These are phyloP conservation scores for Tolypocladium ovalisporum DNA, from an alignment of 2,329 filamentous ascomycete genomes.

Conservation along the genomic window DNA sequence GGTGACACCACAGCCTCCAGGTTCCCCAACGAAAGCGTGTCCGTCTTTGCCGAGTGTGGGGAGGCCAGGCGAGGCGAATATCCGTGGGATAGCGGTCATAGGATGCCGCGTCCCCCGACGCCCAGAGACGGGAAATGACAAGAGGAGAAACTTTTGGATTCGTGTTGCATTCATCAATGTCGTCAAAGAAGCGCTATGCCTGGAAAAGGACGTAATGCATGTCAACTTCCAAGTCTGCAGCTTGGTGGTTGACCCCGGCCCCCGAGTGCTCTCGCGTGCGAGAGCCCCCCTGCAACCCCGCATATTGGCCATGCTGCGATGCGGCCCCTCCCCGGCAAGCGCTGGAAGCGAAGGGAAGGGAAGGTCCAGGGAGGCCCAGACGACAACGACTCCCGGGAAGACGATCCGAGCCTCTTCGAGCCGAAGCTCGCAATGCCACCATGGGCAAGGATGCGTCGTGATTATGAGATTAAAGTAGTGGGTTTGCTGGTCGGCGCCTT, in stretches of 20 bases:
- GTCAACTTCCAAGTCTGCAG: background rate
- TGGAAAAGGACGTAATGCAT: background rate
- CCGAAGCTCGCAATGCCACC: background rate
- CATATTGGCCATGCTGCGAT: constrained; percentile 1
- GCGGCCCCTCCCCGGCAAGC: background rate
- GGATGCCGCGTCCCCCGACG: too few species aligned
- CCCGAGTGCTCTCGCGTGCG: background rate
- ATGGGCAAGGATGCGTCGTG: background rate
- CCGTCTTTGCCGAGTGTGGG: background rate
- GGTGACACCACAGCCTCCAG: background rate
- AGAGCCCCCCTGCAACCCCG: constrained; percentile 5
- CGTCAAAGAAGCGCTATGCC: background rate
- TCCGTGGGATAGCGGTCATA: too few species aligned
- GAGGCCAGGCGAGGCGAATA: too few species aligned
- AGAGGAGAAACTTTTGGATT: background rate
- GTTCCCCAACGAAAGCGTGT: background rate
- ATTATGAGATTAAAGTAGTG: background rate
- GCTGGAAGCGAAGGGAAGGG: background rate
- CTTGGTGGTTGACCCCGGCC: background rate
- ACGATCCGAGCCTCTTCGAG: background rate
- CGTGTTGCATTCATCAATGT: background rate
- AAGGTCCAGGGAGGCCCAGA: background rate
- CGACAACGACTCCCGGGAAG: background rate
- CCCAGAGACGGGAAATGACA: background rate
- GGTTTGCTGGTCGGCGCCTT: background rate